Base-by-base conservation (phyloP, 169 alveolate genomes). In the Cryptosporidium ubiquitum region DNA sequence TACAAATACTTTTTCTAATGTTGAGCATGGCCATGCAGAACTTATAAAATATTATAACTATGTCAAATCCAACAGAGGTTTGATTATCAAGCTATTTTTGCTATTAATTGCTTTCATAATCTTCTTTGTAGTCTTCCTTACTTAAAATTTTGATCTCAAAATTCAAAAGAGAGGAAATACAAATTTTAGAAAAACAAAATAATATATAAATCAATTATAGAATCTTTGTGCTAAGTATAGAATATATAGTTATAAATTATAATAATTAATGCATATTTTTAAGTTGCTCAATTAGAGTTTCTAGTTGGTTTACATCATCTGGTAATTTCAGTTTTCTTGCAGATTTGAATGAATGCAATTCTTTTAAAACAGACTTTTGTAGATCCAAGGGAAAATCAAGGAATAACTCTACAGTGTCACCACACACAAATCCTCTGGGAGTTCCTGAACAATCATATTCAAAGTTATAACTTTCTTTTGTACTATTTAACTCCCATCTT, bases 11-110 rank as follows among this genome's bases (percentile, higher is more conserved):
- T 60, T 86, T 47, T 66, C 91, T 5, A 60, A 60, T 12, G 79
- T 84, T 39, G 70, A 49, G 31, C 75, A 84, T 79, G 94, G 93
- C 4, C 94, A 91, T 39, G 74, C 84, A 16, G 93, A 85, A 52
- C 91, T 91, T 44, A 33, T 91, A 64, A 79, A 86, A 35, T 91
- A 85, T 52, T 85, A 68, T 58, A 39, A 85, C 70, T 66, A 91
- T 18, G 73, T 86, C 33, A 79, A 85, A 9, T 91, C 94, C 47
- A 91, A 91, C 52, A 44, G 94, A 47, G 58, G 92, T 35, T 86
- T 91, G 47, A 91, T 91, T 44, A 31, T 91, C 6, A 91, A 86
- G 84, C 60, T 86, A 20, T 86, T 86, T 51, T 33, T 84, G 68
- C 49, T 86, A 39, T 75, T 86, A 42, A 79, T 86, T 55, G 86